Conservation (phyloP, 768 basidiomycete genomes). For the Trametopsis cervina region DNA sequence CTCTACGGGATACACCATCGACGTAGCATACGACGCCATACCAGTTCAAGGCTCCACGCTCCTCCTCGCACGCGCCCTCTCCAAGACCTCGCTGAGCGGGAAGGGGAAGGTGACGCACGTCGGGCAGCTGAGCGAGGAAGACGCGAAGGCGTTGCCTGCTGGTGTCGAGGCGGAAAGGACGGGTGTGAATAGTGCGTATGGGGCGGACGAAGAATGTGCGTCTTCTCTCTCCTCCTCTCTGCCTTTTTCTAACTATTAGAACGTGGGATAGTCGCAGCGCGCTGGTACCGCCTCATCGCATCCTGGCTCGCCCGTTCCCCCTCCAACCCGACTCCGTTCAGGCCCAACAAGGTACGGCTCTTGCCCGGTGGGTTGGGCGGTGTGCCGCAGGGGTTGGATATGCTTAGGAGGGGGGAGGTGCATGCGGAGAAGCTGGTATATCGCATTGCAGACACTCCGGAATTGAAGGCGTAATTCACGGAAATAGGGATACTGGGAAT, state of each 20-base stretch:
- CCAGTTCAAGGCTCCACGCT: not conserved
- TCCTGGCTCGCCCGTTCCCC: not conserved
- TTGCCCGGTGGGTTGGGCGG: not conserved
- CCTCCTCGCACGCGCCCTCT: not conserved
- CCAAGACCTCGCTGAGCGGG: not conserved
- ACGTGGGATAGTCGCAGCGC: not conserved
- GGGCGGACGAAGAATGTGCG: not conserved
- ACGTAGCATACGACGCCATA: too few relatives aligned
- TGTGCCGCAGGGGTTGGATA: not conserved
- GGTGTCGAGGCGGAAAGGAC: not conserved
- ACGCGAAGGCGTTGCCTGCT: not conserved
- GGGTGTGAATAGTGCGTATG: not conserved
- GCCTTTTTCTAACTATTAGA: too few relatives aligned
- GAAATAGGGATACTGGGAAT: too few relatives aligned
- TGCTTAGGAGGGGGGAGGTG: not conserved
- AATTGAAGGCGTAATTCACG: not conserved
- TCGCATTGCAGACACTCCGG: not conserved
- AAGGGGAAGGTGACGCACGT: not conserved
- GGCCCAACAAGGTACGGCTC: not conserved
- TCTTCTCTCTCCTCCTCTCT: too few relatives aligned
- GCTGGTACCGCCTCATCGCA: not conserved
- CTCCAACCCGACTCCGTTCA: not conserved
- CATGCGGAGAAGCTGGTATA: not conserved
- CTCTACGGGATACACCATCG: too few relatives aligned
- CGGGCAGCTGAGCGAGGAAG: not conserved